Conservation (phyloP, 1,284 basidiomycete genomes). For the Ustilago trichophora region DNA sequence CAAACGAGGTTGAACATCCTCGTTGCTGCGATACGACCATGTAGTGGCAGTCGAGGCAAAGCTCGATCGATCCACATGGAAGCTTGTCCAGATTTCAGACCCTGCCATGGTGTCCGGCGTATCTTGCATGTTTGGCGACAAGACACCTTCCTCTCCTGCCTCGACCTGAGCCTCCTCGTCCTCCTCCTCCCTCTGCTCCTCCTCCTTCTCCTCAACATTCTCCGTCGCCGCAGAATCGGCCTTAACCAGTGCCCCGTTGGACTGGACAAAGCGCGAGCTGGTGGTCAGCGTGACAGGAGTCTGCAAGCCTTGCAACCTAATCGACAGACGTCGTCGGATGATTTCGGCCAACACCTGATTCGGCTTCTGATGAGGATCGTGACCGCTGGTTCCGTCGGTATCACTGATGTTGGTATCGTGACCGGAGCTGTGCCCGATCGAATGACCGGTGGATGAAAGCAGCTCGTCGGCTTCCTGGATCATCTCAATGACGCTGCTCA, state of each 20-base stretch:
- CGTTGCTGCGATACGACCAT: constrained; percentile 22
- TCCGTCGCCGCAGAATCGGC: not conserved
- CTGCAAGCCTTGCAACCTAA: constrained; percentile 4
- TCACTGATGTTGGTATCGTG: constrained; percentile 29
- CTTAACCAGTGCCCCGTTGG: not conserved
- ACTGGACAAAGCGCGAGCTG: not conserved
- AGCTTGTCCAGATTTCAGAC: constrained; percentile 43
- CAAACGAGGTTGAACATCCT: not conserved
- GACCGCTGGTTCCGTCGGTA: constrained; percentile 28
- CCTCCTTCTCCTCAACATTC: not conserved
- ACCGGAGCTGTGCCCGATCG: constrained; percentile 30
- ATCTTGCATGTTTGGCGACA: constrained; percentile 23
- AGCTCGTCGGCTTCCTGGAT: constrained; percentile 35
- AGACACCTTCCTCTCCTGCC: no score
- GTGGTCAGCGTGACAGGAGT: not conserved
- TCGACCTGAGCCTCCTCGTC: no score
- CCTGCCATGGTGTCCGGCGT: constrained; percentile 39
- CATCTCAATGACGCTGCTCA: constrained; percentile 29
- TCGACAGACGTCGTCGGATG: constrained; percentile 12
- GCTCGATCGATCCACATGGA: constrained; percentile 37
- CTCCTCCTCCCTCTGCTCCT: no score
- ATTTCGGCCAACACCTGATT: constrained; percentile 18
- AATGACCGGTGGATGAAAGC: constrained; percentile 30
- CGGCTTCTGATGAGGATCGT: constrained; percentile 28
- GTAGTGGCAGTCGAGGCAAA: constrained; percentile 30